Evolutionary conservation across 768 basidiomycete genomes (phyloP).

Genomic region (Podaxis mareebaensis): DNA sequence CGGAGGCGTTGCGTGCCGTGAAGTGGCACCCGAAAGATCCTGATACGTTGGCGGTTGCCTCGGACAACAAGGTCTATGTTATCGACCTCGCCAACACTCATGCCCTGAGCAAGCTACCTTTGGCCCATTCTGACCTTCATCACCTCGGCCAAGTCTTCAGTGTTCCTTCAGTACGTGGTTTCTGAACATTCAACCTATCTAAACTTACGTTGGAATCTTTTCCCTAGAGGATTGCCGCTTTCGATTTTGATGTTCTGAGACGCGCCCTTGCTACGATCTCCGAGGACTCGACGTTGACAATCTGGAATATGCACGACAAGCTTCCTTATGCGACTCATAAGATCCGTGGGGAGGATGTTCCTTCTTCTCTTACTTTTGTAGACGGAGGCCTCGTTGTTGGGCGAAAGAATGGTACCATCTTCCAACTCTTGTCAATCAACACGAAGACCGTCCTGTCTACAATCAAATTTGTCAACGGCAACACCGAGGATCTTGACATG

Average conservation of each 20-base stretch:
- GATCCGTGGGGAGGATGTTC: constrained; percentile 76
- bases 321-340: constrained; percentile 74
- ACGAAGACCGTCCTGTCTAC: constrained; percentile 75
- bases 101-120: constrained; percentile 61
- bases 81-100: constrained; percentile 70
- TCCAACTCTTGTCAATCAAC: constrained; percentile 79
- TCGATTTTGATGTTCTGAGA: constrained; percentile 81
- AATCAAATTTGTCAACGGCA: constrained; percentile 72
- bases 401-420: constrained; percentile 80
- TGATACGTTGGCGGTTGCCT: constrained; percentile 81
- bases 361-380: constrained; percentile 83
- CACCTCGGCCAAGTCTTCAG: constrained; percentile 69
- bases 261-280: constrained; percentile 80
- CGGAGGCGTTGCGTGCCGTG: constrained; percentile 73
- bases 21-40: constrained; percentile 89
- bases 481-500: constrained; percentile 75
- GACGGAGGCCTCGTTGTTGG: constrained; percentile 86
- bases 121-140: constrained; percentile 68
- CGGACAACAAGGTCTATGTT: constrained; percentile 72
- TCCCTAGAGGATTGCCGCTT: constrained; percentile 73
- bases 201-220: constrained; percentile 11
- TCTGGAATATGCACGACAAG: constrained; percentile 82
- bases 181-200: background rate
- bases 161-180: constrained; percentile 64
- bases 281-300: constrained; percentile 76